Evolutionary conservation across 225 moss, liverwort and hornwort species (phyloP).

Genomic region (Polytrichum commune): DNA sequence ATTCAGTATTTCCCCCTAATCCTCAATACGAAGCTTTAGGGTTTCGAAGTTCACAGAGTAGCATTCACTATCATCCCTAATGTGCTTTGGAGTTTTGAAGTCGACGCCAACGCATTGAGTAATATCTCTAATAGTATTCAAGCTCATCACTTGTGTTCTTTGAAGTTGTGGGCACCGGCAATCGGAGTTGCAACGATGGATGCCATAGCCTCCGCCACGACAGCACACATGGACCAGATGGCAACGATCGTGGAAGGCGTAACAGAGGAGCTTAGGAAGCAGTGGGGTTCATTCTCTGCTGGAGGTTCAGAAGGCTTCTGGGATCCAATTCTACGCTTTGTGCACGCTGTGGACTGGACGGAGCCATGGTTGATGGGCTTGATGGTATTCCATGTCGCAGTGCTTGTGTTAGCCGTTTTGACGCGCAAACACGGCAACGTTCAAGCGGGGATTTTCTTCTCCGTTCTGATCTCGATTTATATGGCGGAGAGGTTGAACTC

Average conservation of each 20-base stretch:
- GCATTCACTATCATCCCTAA: too few relatives aligned
- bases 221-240: constrained; percentile 64
- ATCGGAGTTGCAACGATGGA: constrained; percentile 33
- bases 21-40: too few relatives aligned
- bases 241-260: constrained; percentile 62
- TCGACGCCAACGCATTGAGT: too few relatives aligned
- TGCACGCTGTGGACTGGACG: constrained; percentile 81
- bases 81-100: too few relatives aligned
- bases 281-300: constrained; percentile 45
- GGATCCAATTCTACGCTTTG: constrained; percentile 63
- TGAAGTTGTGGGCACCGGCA: too few relatives aligned
- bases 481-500: constrained; percentile 71
- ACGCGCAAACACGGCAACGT: constrained; percentile 56
- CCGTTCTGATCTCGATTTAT: constrained; percentile 54
- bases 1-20: too few relatives aligned
- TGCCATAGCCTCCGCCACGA: constrained; percentile 34
- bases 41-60: too few relatives aligned
- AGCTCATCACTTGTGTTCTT: too few relatives aligned
- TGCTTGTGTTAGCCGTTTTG: constrained; percentile 40
- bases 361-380: constrained; percentile 84
- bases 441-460: constrained; percentile 68
- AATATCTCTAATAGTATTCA: too few relatives aligned
- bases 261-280: constrained; percentile 43
- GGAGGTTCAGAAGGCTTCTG: constrained; percentile 53
- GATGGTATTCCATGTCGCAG: constrained; percentile 46